phyloP scores from a whole-genome alignment of 768 basidiomycete species.

The Suillus plorans region DNA sequence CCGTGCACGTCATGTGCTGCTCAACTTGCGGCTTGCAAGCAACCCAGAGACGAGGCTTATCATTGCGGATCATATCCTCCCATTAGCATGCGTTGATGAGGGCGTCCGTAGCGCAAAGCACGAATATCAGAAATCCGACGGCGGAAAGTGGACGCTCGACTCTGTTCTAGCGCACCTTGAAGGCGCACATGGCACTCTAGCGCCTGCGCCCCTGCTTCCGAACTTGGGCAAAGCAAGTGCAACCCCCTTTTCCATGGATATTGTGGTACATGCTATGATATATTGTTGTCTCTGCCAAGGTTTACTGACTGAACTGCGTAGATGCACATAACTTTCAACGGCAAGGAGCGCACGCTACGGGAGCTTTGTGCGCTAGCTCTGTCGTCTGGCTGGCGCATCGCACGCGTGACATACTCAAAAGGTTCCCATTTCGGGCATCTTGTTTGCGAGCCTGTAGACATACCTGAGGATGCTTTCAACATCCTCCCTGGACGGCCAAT shows the following conservation, averaged over 20 bases:
- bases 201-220: conserved; percentile 61
- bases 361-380: conserved; percentile 54
- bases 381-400: conserved; percentile 62
- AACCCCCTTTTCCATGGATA: conserved; percentile 70
- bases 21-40: conserved; percentile 42
- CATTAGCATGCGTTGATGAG: conserved; percentile 64
- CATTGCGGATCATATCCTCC: conserved; percentile 70
- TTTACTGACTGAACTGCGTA: conserved; percentile 23
- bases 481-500: conserved; percentile 6
- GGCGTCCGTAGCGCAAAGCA: conserved; percentile 12
- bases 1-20: conserved; percentile 45
- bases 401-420: conserved; percentile 53
- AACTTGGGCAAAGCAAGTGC: conserved; percentile 71
- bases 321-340: conserved; percentile 72
- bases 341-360: conserved; percentile 68
- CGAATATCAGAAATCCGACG: conserved; percentile 17
- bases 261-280: conserved; percentile 46
- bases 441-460: conserved; percentile 58
- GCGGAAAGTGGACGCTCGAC: conserved; percentile 25
- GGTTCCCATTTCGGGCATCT: conserved; percentile 73
- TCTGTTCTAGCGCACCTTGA: conserved; percentile 41
- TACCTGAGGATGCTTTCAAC: conserved; percentile 40
- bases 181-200: conserved; percentile 53
- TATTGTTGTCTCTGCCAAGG: background rate
- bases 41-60: conserved; percentile 53